Percentiles rank a stretch among this genome's conserved stretches.
These are phyloP conservation scores for Xylaria intraflava DNA, from an alignment of 495 filamentous ascomycete species.

Conservation along the genomic window DNA sequence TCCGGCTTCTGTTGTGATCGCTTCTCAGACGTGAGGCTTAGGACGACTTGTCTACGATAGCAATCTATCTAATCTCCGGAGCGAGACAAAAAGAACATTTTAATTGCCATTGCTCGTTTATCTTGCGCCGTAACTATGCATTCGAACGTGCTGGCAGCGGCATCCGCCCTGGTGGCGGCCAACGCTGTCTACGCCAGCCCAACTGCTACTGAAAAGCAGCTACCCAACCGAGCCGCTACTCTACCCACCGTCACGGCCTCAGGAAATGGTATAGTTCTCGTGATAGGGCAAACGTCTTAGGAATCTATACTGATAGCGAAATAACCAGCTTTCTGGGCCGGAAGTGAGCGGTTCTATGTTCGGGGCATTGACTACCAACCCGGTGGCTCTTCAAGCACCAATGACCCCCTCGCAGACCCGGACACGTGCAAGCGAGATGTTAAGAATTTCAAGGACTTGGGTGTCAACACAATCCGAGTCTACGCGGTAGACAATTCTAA, in stretches of 20 bases:
- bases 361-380: constrained; percentile 95
- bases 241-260: constrained; percentile 40
- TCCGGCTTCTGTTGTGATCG: constrained; percentile 13
- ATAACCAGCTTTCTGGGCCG: constrained; percentile 74
- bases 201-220: constrained; percentile 52
- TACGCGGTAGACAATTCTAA: constrained; percentile 87
- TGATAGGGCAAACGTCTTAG: neutral
- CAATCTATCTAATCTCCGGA: neutral
- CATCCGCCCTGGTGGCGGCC: constrained; percentile 47
- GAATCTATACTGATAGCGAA: constrained; percentile 6
- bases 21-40: too few species aligned
- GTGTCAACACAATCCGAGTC: constrained; percentile 85
- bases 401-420: constrained; percentile 72
- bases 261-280: constrained; percentile 36
- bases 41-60: neutral
- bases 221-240: constrained; percentile 42
- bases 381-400: constrained; percentile 71
- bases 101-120: constrained; percentile 1
- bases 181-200: constrained; percentile 49
- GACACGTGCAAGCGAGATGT: constrained; percentile 76
- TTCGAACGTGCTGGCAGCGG: constrained; percentile 37
- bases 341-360: constrained; percentile 79
- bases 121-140: constrained; percentile 40
- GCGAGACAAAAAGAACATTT: neutral
- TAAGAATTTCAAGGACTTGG: constrained; percentile 71